Percentiles rank a stretch among this genome's conserved stretches.
phyloP scores from a whole-genome alignment of 2,329 filamentous ascomycete species.

The Thielaviopsis musarum region DNA sequence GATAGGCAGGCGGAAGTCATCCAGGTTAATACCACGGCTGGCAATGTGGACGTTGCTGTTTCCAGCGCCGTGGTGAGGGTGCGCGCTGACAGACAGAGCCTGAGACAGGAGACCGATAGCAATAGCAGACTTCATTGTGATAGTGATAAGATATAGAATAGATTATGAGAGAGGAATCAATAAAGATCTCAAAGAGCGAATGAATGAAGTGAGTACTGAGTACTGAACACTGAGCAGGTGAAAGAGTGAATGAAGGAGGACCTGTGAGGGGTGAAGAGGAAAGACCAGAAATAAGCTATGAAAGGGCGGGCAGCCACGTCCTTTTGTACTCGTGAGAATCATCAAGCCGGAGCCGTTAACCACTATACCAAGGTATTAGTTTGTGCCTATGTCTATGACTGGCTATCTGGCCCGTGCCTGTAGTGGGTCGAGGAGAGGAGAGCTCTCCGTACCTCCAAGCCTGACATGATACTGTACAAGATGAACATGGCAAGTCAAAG shows the following conservation, averaged over 20 bases:
- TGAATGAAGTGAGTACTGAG: not conserved
- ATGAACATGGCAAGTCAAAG: not conserved
- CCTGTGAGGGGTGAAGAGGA: slow-evolving; percentile 8
- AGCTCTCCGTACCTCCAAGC: not conserved
- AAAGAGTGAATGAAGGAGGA: slow-evolving; percentile 1
- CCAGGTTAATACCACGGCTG: slow-evolving; percentile 20
- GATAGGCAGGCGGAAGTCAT: slow-evolving; percentile 19
- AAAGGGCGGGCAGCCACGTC: not conserved
- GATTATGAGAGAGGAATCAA: not conserved
- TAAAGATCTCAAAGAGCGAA: not conserved
- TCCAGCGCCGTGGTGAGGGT: slow-evolving; percentile 18
- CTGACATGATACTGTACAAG: not conserved
- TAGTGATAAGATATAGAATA: not conserved
- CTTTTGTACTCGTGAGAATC: not conserved
- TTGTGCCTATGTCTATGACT: not conserved
- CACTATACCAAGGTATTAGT: not conserved
- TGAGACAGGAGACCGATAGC: slow-evolving; percentile 21
- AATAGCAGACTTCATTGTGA: slow-evolving; percentile 20
- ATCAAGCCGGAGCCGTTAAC: not conserved
- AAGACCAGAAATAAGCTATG: not conserved
- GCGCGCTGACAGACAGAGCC: slow-evolving; percentile 18
- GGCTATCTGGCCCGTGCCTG: not conserved
- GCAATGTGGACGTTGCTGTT: slow-evolving; percentile 13
- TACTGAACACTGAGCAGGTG: not conserved
- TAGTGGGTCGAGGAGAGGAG: not conserved